These are phyloP conservation scores for Morella rubra DNA, from an alignment of 306 rosid genomes.

Conservation along the genomic window DNA sequence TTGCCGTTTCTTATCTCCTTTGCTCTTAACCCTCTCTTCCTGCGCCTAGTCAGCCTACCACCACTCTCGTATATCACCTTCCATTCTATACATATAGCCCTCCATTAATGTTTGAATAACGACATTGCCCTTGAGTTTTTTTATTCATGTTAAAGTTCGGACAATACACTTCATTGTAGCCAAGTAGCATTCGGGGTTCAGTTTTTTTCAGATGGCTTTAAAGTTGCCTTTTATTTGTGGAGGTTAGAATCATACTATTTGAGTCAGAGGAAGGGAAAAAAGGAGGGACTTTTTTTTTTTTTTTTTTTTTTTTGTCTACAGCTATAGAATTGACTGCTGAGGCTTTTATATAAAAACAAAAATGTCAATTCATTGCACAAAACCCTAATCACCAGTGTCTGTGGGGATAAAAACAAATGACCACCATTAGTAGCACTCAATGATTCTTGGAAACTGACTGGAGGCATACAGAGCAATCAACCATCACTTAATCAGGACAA, in stretches of 20 bases:
- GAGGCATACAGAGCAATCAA: no score
- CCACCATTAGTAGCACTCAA: background rate
- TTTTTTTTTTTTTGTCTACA: no score
- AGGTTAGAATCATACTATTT: background rate
- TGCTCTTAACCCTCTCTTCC: background rate
- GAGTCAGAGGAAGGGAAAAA: no score
- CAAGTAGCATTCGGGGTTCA: no score
- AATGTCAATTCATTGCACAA: background rate
- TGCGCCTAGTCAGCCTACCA: slow-evolving; percentile 70
- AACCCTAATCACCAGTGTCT: no score
- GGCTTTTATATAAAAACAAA: background rate
- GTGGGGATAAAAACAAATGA: no score
- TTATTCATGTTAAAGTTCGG: background rate
- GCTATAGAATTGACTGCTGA: background rate
- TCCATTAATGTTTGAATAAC: background rate
- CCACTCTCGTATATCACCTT: slow-evolving; percentile 38
- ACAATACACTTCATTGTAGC: background rate
- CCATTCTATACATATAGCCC: slow-evolving; percentile 13
- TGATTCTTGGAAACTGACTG: no score
- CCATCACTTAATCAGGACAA: no score
- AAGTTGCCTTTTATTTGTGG: background rate
- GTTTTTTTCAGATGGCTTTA: background rate
- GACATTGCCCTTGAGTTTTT: background rate
- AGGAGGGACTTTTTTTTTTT: no score
- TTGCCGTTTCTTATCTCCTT: slow-evolving; percentile 14